phyloP scores from a whole-genome alignment of 768 basidiomycete species.

The Leccinellum albellum region DNA sequence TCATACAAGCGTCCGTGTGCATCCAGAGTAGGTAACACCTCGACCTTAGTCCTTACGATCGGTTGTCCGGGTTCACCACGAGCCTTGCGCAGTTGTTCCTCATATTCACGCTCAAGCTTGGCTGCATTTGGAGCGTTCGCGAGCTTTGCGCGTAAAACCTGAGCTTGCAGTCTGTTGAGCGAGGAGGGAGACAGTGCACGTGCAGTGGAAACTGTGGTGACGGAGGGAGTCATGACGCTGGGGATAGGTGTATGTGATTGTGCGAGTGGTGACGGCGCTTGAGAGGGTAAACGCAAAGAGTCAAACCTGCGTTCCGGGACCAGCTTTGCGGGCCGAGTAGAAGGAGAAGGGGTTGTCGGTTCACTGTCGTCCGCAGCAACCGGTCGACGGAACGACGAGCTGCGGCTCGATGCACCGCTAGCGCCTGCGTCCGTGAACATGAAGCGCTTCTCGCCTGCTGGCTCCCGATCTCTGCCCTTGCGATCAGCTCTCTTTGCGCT shows the following conservation, averaged over 20 bases:
- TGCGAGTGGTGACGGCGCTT: slow-evolving; percentile 52
- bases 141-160: slow-evolving; percentile 86
- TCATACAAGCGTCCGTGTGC: slow-evolving; percentile 84
- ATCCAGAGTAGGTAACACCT: slow-evolving; percentile 88
- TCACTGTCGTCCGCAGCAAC: slow-evolving; percentile 53
- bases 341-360: slow-evolving; percentile 56
- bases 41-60: slow-evolving; percentile 55
- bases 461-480: slow-evolving; percentile 37
- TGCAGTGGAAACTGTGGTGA: slow-evolving; percentile 26
- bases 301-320: slow-evolving; percentile 53
- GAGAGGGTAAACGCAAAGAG: slow-evolving; percentile 58
- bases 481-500: slow-evolving; percentile 33
- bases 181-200: slow-evolving; percentile 70
- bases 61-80: slow-evolving; percentile 42
- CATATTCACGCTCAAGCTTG: slow-evolving; percentile 81
- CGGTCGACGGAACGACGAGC: slow-evolving; percentile 85
- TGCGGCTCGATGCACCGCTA: slow-evolving; percentile 70
- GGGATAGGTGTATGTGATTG: slow-evolving; percentile 84
- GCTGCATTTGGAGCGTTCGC: slow-evolving; percentile 77
- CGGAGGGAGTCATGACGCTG: slow-evolving; percentile 79
- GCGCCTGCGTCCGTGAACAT: slow-evolving; percentile 65
- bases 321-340: slow-evolving; percentile 23
- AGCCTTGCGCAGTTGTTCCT: slow-evolving; percentile 54
- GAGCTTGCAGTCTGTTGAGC: slow-evolving; percentile 89
- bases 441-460: slow-evolving; percentile 48